phyloP scores from a whole-genome alignment of 2,329 filamentous ascomycete genomes.

The Leptodontidium sp. region DNA sequence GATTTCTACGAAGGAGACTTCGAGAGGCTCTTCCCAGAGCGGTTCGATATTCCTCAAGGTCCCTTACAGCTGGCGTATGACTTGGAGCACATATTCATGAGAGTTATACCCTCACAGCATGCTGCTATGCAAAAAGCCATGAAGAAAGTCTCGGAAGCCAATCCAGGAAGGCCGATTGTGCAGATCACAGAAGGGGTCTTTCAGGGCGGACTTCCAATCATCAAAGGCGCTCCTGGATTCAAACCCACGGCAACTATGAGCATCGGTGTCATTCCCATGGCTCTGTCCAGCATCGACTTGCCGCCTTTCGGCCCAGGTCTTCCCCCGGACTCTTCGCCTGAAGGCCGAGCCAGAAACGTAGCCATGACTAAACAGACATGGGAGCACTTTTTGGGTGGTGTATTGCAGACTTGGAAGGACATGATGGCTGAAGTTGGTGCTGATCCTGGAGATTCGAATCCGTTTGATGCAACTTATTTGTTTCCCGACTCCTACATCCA shows the following conservation, averaged over 20 bases:
- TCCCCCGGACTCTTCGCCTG: conserved; percentile 49
- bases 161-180: conserved; percentile 51
- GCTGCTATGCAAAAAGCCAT: conserved; percentile 49
- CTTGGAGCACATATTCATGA: conserved; percentile 48
- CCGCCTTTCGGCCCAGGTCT: conserved; percentile 52
- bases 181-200: conserved; percentile 54
- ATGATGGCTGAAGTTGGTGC: conserved; percentile 45
- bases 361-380: conserved; percentile 40
- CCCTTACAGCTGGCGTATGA: conserved; percentile 47
- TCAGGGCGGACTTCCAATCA: conserved; percentile 50
- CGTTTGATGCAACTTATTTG: conserved; percentile 39
- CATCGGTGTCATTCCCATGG: conserved; percentile 51
- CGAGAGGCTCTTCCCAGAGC: conserved; percentile 36
- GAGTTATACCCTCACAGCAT: conserved; percentile 47
- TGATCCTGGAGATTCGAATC: conserved; percentile 32
- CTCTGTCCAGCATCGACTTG: conserved; percentile 49
- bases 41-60: conserved; percentile 36
- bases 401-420: conserved; percentile 19
- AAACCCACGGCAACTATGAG: conserved; percentile 49
- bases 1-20: conserved; percentile 43
- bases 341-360: conserved; percentile 49
- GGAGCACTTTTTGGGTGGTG: conserved; percentile 27
- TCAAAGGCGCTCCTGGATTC: conserved; percentile 51
- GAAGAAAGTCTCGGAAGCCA: conserved; percentile 45
- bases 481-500: conserved; percentile 45